Base-by-base conservation (phyloP, 306 rosid species). In the Betula pendula region DNA sequence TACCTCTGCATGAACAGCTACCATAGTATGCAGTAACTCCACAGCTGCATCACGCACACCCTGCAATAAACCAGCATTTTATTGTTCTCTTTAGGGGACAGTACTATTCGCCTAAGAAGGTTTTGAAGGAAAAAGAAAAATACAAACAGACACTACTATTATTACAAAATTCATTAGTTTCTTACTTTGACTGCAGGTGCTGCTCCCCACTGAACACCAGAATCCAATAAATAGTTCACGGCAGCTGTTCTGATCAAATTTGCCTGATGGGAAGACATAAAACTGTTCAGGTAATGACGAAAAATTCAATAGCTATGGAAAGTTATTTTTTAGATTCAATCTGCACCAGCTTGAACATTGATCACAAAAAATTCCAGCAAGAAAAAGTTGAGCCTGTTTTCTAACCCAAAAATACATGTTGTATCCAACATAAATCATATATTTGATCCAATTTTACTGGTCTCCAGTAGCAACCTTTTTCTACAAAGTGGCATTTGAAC, bases 1-100 rank as follows among this genome's bases (percentile, higher is more conserved):
- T 90, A 96, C 99, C 99, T 96, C 99, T 24, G 99, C 99, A 75
- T 96, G 99, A 70, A 96, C 96, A 77, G 99, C 90, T 42, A 96
- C 99, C 72, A 96, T 86, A 68, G 96, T 91, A 84, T 96, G 99
- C 70, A 96, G 88, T 75, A 96, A 91, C 86, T 92, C 99, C 27
- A 96, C 97, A 67, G 96, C 93, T 69, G 98, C 97, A 80, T 92
- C 99, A 58, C 99, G 92, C 48, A 92, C 96, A 71, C 99, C 99
- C 99, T 96, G 89, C 79, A 82, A 83, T 56, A 83, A 60, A 63
- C 47, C 59, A 78, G 59, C 44, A 53, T 65, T 65, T 75, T 58
- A 74, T 66, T 68, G 24, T 24, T 38, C 42, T 50, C 58, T 67
- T 67, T 53, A 51, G 45, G 69, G 55, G 69, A 77, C 56, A 75